A percentile compares a stretch with the other conserved stretches of the same genome.
phyloP scores from a whole-genome alignment of 2,329 filamentous ascomycete genomes.

The Cladosporium sphaerospermum region DNA sequence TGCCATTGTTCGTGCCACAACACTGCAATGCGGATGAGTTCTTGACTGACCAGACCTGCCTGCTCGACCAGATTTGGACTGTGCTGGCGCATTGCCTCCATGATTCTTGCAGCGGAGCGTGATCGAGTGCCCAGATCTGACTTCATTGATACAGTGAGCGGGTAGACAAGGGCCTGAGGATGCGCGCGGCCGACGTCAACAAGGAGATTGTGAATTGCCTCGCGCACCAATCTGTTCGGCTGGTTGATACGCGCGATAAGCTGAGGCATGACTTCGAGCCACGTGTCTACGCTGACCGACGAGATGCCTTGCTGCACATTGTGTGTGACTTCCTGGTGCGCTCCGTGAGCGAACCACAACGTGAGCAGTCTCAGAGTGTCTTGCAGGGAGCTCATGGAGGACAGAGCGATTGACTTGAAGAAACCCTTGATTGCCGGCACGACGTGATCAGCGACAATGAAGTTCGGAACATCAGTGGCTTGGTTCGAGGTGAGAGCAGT shows the following conservation, averaged over 20 bases:
- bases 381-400: slow-evolving; percentile 85
- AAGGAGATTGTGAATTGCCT: slow-evolving; percentile 85
- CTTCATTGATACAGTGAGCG: slow-evolving; percentile 96
- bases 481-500: slow-evolving; percentile 67
- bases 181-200: slow-evolving; percentile 90
- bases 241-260: slow-evolving; percentile 97
- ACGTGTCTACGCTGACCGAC: slow-evolving; percentile 92
- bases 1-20: slow-evolving; percentile 99
- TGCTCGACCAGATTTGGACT: slow-evolving; percentile 90
- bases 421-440: slow-evolving; percentile 93
- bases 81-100: slow-evolving; percentile 97
- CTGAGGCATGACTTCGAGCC: slow-evolving; percentile 97
- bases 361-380: slow-evolving; percentile 89
- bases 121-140: slow-evolving; percentile 80
- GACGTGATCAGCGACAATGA: slow-evolving; percentile 75
- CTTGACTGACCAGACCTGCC: slow-evolving; percentile 88
- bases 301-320: slow-evolving; percentile 87
- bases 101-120: slow-evolving; percentile 82
- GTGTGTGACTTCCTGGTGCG: slow-evolving; percentile 76
- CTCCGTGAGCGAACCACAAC: slow-evolving; percentile 92
- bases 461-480: slow-evolving; percentile 53
- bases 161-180: slow-evolving; percentile 93
- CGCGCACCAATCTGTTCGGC: slow-evolving; percentile 79
- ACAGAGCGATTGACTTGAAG: slow-evolving; percentile 93
- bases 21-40: slow-evolving; percentile 93